Base-by-base conservation (phyloP, 805 yeast species). In the Kodamaea kakaduensis region DNA sequence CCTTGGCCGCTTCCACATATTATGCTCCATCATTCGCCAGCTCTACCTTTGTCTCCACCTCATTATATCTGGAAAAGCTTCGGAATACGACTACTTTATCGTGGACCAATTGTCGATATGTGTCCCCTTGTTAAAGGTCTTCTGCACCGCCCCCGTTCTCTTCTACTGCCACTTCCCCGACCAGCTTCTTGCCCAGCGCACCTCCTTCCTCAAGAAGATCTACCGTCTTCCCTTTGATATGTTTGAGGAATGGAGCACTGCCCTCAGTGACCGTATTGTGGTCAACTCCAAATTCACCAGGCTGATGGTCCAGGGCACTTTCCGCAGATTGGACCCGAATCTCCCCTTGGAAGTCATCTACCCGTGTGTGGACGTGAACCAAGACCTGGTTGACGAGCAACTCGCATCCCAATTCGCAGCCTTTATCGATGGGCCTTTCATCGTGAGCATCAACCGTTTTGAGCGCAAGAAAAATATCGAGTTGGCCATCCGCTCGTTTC, bases 131-230 rank as follows among this genome's bases (percentile, higher is more conserved):
- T 48, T 93, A 14, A 78, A 51, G 44, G 54, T 59, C 41, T 75
- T 57, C 54, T 67, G 62, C 43, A 43, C 36, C 37, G 57, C 46
- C 1, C 36, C 59, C 6, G 71, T 84, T 3, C 60, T 93, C 34
- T 93, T 90, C 54, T 93, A 93, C 58, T 89, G 98, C 51, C 99
- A 93, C 64, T 90, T 90, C 58, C 98, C 99, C 0, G 99, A 93
- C 58, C 82, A 83, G 52, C 66, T 82, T 32, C 63, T 90, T 27
- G 81, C 96, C 0, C 63, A 65, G 13, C 80, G 81, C 35, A 64
- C 71, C 3, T 64, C 80, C 2, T 17, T 69, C 1, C 17, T 82
- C 6, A 81, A 87, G 48, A 64, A 60, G 41, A 32, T 84, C 0
- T 93, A 93, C 59, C 68, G 99, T 43, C 34, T 72, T 3, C 93